Base-by-base conservation (phyloP, 2,329 filamentous ascomycete species). In the Nothopassalora personata region DNA sequence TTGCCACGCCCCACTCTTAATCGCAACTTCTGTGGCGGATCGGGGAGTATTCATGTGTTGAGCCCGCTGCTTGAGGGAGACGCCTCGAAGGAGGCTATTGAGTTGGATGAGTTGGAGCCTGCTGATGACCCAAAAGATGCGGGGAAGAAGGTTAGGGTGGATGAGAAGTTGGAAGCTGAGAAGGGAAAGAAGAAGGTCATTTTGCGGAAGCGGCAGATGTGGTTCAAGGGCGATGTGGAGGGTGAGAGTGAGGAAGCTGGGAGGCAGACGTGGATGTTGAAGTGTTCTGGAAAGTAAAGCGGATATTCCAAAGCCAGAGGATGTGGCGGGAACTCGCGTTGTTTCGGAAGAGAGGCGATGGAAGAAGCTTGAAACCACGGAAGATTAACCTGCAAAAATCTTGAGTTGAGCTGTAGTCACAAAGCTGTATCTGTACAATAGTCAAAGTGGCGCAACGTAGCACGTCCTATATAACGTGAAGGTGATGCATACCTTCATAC, bases 361-460 rank as follows among this genome's bases (percentile, higher is more conserved):
- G 7, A 8, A 11, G 19, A 13, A 11, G 13, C 3, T 49, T 8
- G 28, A 10, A n/a, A 28, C 19, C 11, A 4, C 28, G 9, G 9
- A 30, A 23, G 10, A 33, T 33, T 43, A 10, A 27, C 27, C 33
- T 49, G 47, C 23, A 19, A 31, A 15, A 19, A 27, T 5, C 36
- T 23, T 11, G 51, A 53, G 51, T 31, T 30, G 51, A 53, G 33
- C 18, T 53, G 39, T 54, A 15, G 39, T 47, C 30, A 13, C 5
- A 13, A 33, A 54, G 39, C 53, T 54, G 53, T 27, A 13, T 54
- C 43, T 46, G 28, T 51, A 51, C 30, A 49, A 8, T 43, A 51
- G 28, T 34, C 28, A 30, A 33, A 34, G 11, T 30, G 39, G 18
- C 49, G 49, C 49, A 52, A 11, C 3, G 18, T 39, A 43, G 51